These are phyloP conservation scores for Trichoderma erinaceum DNA, from an alignment of 495 filamentous ascomycete genomes.

Conservation along the genomic window DNA sequence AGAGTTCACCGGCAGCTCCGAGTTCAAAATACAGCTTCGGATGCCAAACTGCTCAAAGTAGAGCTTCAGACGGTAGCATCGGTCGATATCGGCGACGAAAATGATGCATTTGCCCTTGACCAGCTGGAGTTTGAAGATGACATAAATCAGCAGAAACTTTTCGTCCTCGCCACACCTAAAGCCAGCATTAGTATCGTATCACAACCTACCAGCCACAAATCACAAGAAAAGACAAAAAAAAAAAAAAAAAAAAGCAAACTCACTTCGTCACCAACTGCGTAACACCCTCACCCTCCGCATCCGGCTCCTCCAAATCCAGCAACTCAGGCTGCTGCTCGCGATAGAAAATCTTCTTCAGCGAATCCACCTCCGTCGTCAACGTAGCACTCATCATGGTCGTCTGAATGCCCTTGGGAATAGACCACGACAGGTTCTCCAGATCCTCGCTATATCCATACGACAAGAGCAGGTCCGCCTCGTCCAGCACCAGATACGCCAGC, in stretches of 20 bases:
- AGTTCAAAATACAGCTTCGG: conserved; percentile 89
- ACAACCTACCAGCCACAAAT: background rate
- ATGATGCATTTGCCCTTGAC: conserved; percentile 93
- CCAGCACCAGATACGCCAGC: conserved; percentile 77
- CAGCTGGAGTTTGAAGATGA: conserved; percentile 90
- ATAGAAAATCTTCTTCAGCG: conserved; percentile 80
- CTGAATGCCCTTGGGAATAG: conserved; percentile 78
- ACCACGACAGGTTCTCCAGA: conserved; percentile 65
- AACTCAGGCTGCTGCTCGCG: conserved; percentile 56
- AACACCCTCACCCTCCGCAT: conserved; percentile 64
- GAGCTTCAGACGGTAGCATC: conserved; percentile 89
- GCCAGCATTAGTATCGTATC: conserved; percentile 18
- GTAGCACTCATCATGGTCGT: conserved; percentile 92
- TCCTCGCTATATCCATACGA: conserved; percentile 94
- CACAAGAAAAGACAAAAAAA: too few species aligned
- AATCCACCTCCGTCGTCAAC: conserved; percentile 77
- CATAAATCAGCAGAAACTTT: conserved; percentile 89
- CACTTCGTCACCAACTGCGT: conserved; percentile 82
- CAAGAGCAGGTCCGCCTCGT: conserved; percentile 92
- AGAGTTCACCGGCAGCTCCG: conserved; percentile 87
- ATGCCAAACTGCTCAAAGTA: conserved; percentile 97
- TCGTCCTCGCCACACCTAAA: conserved; percentile 83
- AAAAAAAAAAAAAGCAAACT: conserved; percentile 20
- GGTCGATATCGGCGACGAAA: conserved; percentile 89
- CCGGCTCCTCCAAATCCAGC: conserved; percentile 66